Base-by-base conservation (phyloP, 306 rosid genomes). In the Cyamopsis tetragonoloba region DNA sequence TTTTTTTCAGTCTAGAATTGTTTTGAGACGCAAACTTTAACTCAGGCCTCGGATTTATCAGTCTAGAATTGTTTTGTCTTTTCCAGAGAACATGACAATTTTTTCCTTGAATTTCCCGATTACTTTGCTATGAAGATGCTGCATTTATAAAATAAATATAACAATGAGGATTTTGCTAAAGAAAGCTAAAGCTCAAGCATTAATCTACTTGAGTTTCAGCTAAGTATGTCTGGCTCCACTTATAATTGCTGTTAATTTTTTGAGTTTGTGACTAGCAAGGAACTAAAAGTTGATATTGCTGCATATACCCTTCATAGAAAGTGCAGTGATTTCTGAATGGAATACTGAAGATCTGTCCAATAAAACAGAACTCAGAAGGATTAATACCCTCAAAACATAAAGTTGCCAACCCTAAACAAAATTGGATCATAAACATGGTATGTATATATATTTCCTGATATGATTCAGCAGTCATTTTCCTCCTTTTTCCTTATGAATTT, bases 361-460 rank as follows among this genome's bases (percentile, higher is more conserved):
- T 50, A 42, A 43, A 30, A 28, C 50, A 22, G 15, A 12, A 47
- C 11, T 44, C n/a, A 28, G 30, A 64, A 64, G 53, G 5, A 35
- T n/a, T n/a, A n/a, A 46, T 35, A 66, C 27, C 64, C 26, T 57
- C 37, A 44, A 10, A 7, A 15, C 15, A 49, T 34, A 31, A 15
- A 43, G 55, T 19, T n/a, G n/a, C 31, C 49, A 65, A 17, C 28
- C 65, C 20, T 8, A 12, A 5, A 18, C 60, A 66, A 27, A 53
- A 66, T 6, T 26, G 51, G 15, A 55, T 22, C 48, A 47, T 44
- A 50, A 61, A 66, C 76, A 76, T 61, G 79, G 85, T 76, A 60
- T 22, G 58, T 44, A 48, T 41, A 56, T 31, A 1, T 31, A 1
- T 46, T 28, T 44, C 13, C 17, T 23, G 8, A 32, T 54, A 41